phyloP scores from a whole-genome alignment of 371 early-diverging fungal species.

The Rhizopus microsporus region DNA sequence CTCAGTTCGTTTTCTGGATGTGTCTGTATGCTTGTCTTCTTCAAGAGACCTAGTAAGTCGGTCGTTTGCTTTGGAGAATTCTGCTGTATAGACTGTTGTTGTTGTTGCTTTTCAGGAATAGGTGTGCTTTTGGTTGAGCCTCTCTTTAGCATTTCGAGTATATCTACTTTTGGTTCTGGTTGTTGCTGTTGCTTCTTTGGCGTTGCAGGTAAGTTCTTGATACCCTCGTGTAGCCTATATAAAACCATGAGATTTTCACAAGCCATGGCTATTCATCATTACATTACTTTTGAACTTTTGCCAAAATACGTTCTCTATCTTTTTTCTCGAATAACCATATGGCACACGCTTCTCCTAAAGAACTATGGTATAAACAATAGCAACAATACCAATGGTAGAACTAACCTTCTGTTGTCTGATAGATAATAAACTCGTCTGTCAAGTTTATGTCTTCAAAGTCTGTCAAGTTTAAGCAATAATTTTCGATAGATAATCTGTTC shows the following conservation, averaged over 20 bases:
- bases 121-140: slow-evolving; percentile 13
- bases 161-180: slow-evolving; percentile 25
- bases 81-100: slow-evolving; percentile 9
- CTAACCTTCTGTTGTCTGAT: slow-evolving; percentile 62
- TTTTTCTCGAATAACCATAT: slow-evolving; percentile 75
- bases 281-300: slow-evolving; percentile 57
- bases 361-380: not conserved
- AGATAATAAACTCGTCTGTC: slow-evolving; percentile 71
- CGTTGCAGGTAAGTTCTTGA: slow-evolving; percentile 26
- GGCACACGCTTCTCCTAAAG: slow-evolving; percentile 56
- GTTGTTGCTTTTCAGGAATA: slow-evolving; percentile 14
- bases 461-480: slow-evolving; percentile 57
- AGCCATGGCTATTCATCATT: slow-evolving; percentile 19
- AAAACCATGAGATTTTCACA: slow-evolving; percentile 10
- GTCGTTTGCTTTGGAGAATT: slow-evolving; percentile 6
- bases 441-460: slow-evolving; percentile 64
- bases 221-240: slow-evolving; percentile 30
- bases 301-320: slow-evolving; percentile 65
- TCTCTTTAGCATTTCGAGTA: slow-evolving; percentile 35
- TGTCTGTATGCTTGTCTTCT: not conserved
- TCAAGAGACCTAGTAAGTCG: slow-evolving; percentile 9
- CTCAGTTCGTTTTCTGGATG: slow-evolving; percentile 26
- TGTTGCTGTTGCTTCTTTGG: slow-evolving; percentile 9
- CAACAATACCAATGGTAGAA: too few relatives aligned
- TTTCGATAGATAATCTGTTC: slow-evolving; percentile 70